These are phyloP conservation scores for Chrysoporthe austroafricana DNA, from an alignment of 2,329 filamentous ascomycete genomes.

Conservation along the genomic window DNA sequence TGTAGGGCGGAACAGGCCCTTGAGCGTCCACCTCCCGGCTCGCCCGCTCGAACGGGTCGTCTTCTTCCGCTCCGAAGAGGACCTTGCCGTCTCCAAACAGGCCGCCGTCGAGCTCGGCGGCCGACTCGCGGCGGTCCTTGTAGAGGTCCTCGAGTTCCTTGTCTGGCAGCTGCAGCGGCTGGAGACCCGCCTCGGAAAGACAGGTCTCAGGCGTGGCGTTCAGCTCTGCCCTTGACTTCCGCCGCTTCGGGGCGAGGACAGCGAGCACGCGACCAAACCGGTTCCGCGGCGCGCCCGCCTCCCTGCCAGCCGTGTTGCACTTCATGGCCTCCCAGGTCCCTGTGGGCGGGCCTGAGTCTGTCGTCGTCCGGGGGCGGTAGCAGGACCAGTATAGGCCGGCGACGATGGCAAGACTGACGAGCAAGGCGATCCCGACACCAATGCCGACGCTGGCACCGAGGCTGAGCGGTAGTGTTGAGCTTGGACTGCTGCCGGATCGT, in stretches of 20 bases:
- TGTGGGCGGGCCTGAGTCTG: conserved; percentile 1
- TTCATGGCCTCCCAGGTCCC: conserved; percentile 19
- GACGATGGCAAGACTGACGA: conserved; percentile 17
- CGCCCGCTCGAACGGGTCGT: conserved; percentile 55
- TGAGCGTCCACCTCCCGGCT: conserved; percentile 55
- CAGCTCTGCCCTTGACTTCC: conserved; percentile 45
- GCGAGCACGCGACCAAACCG: conserved; percentile 24
- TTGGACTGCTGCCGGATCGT: conserved; percentile 6
- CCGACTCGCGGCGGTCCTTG: conserved; percentile 42
- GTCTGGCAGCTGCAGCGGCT: conserved; percentile 11
- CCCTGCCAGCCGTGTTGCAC: conserved; percentile 9
- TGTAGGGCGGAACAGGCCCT: conserved; percentile 54
- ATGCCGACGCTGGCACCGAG: conserved; percentile 21
- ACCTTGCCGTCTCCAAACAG: conserved; percentile 40
- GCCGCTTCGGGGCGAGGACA: conserved; percentile 19
- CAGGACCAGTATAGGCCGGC: conserved; percentile 15
- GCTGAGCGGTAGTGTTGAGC: conserved; percentile 4
- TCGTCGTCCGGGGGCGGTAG: conserved; percentile 6
- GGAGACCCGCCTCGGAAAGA: not conserved
- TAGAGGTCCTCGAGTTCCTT: conserved; percentile 50
- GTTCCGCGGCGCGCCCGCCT: conserved; percentile 7
- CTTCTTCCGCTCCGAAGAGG: conserved; percentile 46
- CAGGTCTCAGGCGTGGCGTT: conserved; percentile 30
- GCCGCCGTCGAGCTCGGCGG: conserved; percentile 54
- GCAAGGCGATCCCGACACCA: conserved; percentile 9